Percentiles rank a stretch among this genome's conserved stretches.
phyloP scores from a whole-genome alignment of 306 rosid genomes.

The Prunus mongolica region DNA sequence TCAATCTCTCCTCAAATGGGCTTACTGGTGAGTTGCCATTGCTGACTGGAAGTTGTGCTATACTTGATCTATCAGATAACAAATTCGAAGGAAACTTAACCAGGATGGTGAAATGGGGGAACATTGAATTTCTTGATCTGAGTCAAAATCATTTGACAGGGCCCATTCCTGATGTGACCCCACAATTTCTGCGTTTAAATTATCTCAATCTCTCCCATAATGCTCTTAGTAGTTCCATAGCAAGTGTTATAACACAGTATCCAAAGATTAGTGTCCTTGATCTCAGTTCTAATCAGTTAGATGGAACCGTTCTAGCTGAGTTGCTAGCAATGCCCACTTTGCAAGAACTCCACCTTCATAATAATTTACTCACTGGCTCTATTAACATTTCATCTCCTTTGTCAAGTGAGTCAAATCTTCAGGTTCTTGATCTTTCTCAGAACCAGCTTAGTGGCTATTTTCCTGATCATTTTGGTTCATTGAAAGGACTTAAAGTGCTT shows the following conservation, averaged over 20 bases:
- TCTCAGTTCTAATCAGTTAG: slow-evolving; percentile 75
- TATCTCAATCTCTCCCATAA: slow-evolving; percentile 77
- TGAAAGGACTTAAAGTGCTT: slow-evolving; percentile 58
- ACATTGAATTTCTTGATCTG: slow-evolving; percentile 84
- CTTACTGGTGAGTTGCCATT: slow-evolving; percentile 73
- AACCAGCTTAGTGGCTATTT: slow-evolving; percentile 77
- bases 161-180: slow-evolving; percentile 68
- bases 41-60: slow-evolving; percentile 86
- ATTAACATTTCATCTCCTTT: slow-evolving; percentile 54
- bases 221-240: slow-evolving; percentile 56
- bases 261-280: slow-evolving; percentile 86
- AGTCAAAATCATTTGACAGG: slow-evolving; percentile 76
- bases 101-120: slow-evolving; percentile 86
- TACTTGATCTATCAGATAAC: slow-evolving; percentile 90
- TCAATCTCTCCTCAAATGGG: slow-evolving; percentile 78
- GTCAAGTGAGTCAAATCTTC: slow-evolving; percentile 56
- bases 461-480: slow-evolving; percentile 68
- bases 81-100: slow-evolving; percentile 73
- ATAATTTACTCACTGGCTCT: slow-evolving; percentile 63
- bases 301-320: slow-evolving; percentile 54
- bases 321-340: slow-evolving; percentile 65
- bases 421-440: slow-evolving; percentile 76
- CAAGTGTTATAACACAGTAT: slow-evolving; percentile 63
- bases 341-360: slow-evolving; percentile 77
- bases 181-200: slow-evolving; percentile 79